Conservation (phyloP, 108 stramenopile genomes). For the Skeletonema costatum region DNA sequence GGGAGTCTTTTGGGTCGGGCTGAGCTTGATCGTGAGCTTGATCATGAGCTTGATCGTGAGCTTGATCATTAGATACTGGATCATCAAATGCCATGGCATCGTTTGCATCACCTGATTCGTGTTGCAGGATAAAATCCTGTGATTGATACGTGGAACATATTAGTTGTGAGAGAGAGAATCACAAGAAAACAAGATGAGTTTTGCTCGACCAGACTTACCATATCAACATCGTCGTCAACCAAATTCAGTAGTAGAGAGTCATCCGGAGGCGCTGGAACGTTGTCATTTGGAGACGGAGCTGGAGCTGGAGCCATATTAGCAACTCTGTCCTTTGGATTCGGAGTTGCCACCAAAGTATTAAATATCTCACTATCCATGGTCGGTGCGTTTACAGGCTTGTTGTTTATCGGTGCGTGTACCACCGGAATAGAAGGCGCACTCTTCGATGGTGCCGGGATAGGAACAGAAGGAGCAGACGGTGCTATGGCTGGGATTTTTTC, state of each 20-base stretch:
- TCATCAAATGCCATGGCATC: constrained; percentile 25
- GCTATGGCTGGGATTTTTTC: constrained; percentile 13
- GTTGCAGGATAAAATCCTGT: constrained; percentile 44
- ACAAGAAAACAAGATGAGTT: neutral
- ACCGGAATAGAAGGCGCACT: neutral
- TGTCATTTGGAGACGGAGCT: constrained; percentile 2
- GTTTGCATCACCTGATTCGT: constrained; percentile 22
- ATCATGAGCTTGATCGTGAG: neutral
- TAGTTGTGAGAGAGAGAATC: neutral
- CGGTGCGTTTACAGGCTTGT: neutral
- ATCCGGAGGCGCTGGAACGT: constrained; percentile 27
- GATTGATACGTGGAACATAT: neutral
- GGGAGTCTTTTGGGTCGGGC: constrained; percentile 36
- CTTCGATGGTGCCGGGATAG: neutral
- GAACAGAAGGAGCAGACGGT: neutral
- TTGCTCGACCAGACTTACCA: constrained; percentile 5
- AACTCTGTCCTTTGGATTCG: constrained; percentile 8
- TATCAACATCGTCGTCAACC: constrained; percentile 42
- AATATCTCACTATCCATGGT: constrained; percentile 18
- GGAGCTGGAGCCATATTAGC: neutral
- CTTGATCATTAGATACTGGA: constrained; percentile 10
- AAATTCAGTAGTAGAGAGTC: constrained; percentile 27
- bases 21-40: neutral
- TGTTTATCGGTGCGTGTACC: neutral
- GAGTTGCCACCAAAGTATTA: constrained; percentile 32